Conservation (phyloP, 148 eudicot species). For the Pharnaceum exiguum region DNA sequence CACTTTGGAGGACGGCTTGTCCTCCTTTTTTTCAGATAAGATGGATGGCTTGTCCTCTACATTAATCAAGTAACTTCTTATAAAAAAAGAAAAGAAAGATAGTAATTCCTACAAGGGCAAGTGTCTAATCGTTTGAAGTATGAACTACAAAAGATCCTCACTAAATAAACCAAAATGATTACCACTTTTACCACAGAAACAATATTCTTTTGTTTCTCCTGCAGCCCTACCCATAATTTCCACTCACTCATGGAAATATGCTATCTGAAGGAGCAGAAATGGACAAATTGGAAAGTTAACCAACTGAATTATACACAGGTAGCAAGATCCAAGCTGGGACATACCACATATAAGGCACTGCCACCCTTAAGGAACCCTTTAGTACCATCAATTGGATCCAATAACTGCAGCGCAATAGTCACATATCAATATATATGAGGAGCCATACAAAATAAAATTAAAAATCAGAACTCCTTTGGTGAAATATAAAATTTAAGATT, state of each 20-base stretch:
- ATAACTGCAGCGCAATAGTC: slow-evolving; percentile 40
- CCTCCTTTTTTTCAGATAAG: too few species aligned
- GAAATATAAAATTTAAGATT: too few species aligned
- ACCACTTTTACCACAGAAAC: too few species aligned
- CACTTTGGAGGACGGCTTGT: too few species aligned
- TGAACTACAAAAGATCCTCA: too few species aligned
- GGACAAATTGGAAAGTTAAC: not conserved
- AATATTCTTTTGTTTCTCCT: not conserved
- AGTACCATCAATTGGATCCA: slow-evolving; percentile 98
- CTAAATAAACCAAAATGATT: too few species aligned
- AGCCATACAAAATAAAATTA: not conserved
- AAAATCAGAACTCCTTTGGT: not conserved
- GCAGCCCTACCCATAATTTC: not conserved
- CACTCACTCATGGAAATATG: not conserved
- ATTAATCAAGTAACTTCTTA: too few species aligned
- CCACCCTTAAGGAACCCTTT: slow-evolving; percentile 79
- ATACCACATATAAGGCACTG: slow-evolving; percentile 88
- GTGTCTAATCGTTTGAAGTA: too few species aligned
- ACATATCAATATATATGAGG: not conserved
- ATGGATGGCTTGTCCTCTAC: too few species aligned
- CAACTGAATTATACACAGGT: not conserved
- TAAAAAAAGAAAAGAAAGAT: too few species aligned
- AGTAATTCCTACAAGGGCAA: too few species aligned
- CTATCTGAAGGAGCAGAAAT: not conserved
- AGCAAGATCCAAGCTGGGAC: slow-evolving; percentile 18